Base-by-base conservation (phyloP, 495 filamentous ascomycete genomes). In the Entonaema liquescens region DNA sequence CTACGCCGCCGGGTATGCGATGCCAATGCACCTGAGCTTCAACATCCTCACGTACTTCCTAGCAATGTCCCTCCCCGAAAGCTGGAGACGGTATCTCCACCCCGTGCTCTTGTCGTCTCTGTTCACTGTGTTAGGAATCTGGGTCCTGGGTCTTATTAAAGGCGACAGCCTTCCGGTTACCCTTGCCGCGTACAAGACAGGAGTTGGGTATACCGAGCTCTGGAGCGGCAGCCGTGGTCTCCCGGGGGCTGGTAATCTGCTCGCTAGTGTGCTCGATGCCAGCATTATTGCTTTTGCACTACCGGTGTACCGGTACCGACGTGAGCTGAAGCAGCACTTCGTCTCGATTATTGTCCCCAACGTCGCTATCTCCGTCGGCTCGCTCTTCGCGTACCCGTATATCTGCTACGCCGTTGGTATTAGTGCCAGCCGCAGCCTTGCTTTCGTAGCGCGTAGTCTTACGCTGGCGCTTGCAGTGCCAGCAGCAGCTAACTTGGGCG, bases 221-320 rank as follows among this genome's bases (percentile, higher is more conserved):
- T 85, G 81, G 80, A 70, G 74, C 11, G 63, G 74, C 17, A 64
- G 66, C 1, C 69, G 67, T 13, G 65, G 62, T 3, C 53, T 71
- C 23, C 83, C 84, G 1, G 85, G 85, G 4, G 85, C 84, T 2
- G 85, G 83, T 15, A 84, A 88, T 61, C 62, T 88, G 38, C 80
- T 87, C 59, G 67, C 78, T 53, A 81, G 77, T 44, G 62, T 83
- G 17, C 76, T 88, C 2, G 83, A 88, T 74, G 83, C 83, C 0
- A 79, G 79, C 58, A 87, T 88, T 67, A 81, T 88, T 5, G 76
- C 84, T 1, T 80, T 88, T 7, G 85, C 86, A 5, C 74, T 88
- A 9, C 84, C 86, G 0, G 86, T 87, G 81, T 86, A 84, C 71
- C 77, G 78, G 11, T 85, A 87, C 70, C 82, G 85, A 4, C 70